phyloP scores from a whole-genome alignment of 2,329 filamentous ascomycete species.

The Aspergillus sclerotialis region DNA sequence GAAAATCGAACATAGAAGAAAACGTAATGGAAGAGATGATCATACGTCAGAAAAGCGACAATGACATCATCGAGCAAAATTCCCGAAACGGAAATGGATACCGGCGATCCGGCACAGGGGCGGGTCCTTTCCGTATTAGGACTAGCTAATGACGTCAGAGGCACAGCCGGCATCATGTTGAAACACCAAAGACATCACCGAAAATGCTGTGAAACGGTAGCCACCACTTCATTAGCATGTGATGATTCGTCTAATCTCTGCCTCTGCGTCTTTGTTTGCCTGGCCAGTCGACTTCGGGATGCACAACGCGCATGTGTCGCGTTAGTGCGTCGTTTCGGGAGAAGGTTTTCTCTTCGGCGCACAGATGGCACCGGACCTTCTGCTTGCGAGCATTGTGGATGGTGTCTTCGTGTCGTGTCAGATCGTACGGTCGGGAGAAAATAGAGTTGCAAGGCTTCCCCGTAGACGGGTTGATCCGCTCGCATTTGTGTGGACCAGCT shows the following conservation, averaged over 20 bases:
- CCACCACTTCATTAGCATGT: slow-evolving; percentile 10
- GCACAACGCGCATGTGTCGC: slow-evolving; percentile 87
- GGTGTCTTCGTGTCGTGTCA: slow-evolving; percentile 93
- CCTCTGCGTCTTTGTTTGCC: slow-evolving; percentile 50
- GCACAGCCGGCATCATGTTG: no score
- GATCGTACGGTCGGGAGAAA: slow-evolving; percentile 92
- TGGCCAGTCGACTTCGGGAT: slow-evolving; percentile 79
- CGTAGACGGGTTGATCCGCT: slow-evolving; percentile 88
- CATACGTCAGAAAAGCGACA: not conserved
- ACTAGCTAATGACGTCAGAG: slow-evolving; percentile 16
- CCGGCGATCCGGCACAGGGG: slow-evolving; percentile 13
- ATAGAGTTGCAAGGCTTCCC: slow-evolving; percentile 91
- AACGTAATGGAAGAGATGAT: slow-evolving; percentile 6
- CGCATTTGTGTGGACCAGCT: slow-evolving; percentile 86
- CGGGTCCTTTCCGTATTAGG: slow-evolving; percentile 10
- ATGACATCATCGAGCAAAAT: slow-evolving; percentile 16
- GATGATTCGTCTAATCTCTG: slow-evolving; percentile 22
- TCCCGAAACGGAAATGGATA: slow-evolving; percentile 7
- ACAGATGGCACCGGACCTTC: slow-evolving; percentile 88
- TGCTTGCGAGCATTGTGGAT: slow-evolving; percentile 93
- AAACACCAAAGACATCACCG: no score
- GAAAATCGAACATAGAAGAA: slow-evolving; percentile 1
- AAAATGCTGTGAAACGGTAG: no score
- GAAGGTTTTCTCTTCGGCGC: slow-evolving; percentile 95
- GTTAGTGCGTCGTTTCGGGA: slow-evolving; percentile 92